Evolutionary conservation across 495 filamentous ascomycete species (phyloP).

Genomic region (Podospora tetraspora): DNA sequence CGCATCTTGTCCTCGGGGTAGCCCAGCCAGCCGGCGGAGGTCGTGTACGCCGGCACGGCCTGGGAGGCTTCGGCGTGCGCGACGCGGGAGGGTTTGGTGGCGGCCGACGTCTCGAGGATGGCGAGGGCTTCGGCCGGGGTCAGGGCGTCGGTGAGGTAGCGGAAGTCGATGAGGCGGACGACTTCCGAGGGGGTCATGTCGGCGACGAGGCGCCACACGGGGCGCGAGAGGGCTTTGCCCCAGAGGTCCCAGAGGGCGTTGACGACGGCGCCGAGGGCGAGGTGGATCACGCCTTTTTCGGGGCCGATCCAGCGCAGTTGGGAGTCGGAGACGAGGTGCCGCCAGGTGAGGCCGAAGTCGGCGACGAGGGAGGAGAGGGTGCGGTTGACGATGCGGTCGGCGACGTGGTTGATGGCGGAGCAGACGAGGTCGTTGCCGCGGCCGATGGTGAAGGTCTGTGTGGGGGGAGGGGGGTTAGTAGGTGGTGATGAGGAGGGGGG

Average conservation of each 20-base stretch:
- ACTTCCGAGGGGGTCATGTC: slow-evolving; percentile 87
- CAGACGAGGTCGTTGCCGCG: slow-evolving; percentile 94
- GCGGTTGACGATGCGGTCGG: slow-evolving; percentile 63
- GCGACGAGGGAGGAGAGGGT: slow-evolving; percentile 69
- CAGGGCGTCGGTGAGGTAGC: slow-evolving; percentile 90
- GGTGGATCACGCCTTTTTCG: slow-evolving; percentile 91
- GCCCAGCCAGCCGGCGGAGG: slow-evolving; percentile 89
- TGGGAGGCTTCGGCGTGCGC: slow-evolving; percentile 61
- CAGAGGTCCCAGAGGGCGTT: slow-evolving; percentile 96
- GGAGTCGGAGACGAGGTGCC: slow-evolving; percentile 81
- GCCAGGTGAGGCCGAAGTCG: slow-evolving; percentile 87
- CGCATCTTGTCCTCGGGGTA: slow-evolving; percentile 84
- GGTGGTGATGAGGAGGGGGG: neutral
- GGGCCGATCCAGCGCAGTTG: slow-evolving; percentile 94
- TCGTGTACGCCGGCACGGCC: slow-evolving; percentile 88
- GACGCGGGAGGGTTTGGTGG: slow-evolving; percentile 61
- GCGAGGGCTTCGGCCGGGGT: slow-evolving; percentile 76
- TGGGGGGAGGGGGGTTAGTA: neutral
- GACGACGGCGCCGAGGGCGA: slow-evolving; percentile 83
- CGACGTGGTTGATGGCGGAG: slow-evolving; percentile 70
- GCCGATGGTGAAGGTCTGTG: slow-evolving; percentile 92
- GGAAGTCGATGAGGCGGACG: slow-evolving; percentile 83
- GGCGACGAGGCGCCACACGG: slow-evolving; percentile 83
- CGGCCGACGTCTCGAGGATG: slow-evolving; percentile 58
- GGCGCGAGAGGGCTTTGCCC: slow-evolving; percentile 80